Conservation (phyloP, 2,329 filamentous ascomycete genomes). For the Colletotrichum echinochloae region DNA sequence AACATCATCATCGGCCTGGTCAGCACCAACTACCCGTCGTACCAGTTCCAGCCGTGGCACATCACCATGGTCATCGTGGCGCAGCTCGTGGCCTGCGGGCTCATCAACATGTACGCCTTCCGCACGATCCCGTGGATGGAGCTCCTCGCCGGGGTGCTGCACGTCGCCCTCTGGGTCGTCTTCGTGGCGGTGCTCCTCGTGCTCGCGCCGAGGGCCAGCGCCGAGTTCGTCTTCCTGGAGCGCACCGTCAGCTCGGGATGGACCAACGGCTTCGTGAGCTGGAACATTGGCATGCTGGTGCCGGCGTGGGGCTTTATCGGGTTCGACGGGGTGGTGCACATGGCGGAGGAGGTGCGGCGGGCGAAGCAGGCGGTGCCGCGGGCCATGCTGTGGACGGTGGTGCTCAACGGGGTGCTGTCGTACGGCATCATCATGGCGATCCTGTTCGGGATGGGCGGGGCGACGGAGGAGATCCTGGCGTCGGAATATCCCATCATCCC, state of each 20-base stretch:
- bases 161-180: slow-evolving; percentile 35
- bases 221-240: slow-evolving; percentile 37
- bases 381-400: slow-evolving; percentile 41
- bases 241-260: slow-evolving; percentile 34
- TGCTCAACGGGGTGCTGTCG: slow-evolving; percentile 54
- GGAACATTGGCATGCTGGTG: slow-evolving; percentile 38
- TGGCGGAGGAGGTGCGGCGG: slow-evolving; percentile 41
- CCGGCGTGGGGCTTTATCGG: slow-evolving; percentile 38
- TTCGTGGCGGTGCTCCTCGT: slow-evolving; percentile 30
- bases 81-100: slow-evolving; percentile 31
- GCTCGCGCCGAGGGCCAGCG: slow-evolving; percentile 31
- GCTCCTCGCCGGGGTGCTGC: slow-evolving; percentile 32
- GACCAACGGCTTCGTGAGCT: slow-evolving; percentile 41
- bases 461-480: slow-evolving; percentile 27
- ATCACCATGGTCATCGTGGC: slow-evolving; percentile 37
- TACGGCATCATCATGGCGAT: slow-evolving; percentile 36
- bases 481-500: slow-evolving; percentile 38
- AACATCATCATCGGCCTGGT: slow-evolving; percentile 39
- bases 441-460: slow-evolving; percentile 34
- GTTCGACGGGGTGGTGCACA: slow-evolving; percentile 40
- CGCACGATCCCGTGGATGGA: slow-evolving; percentile 39
- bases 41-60: slow-evolving; percentile 37
- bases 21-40: slow-evolving; percentile 34
- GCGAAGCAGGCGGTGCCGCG: slow-evolving; percentile 38
- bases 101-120: slow-evolving; percentile 40